Percentiles rank a stretch among this genome's conserved stretches.
phyloP scores from a whole-genome alignment of 768 basidiomycete species.

The Russula ochroleuca region DNA sequence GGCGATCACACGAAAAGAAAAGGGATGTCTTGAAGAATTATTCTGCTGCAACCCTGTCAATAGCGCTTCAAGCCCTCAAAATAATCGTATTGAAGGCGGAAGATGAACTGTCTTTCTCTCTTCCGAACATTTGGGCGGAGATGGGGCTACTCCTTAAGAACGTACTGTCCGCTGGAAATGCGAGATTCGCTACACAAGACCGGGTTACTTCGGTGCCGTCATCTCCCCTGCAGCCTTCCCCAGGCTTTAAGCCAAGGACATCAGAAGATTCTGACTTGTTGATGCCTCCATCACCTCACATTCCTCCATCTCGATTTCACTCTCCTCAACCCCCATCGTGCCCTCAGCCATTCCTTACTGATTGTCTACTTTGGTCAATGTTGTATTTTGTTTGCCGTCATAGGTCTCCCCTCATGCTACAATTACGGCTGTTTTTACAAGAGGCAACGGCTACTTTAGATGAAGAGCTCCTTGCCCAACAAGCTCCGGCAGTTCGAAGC shows the following conservation, averaged over 20 bases:
- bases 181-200: slow-evolving; percentile 50
- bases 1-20: slow-evolving; percentile 47
- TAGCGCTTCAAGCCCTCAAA: slow-evolving; percentile 65
- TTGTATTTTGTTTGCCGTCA: slow-evolving; percentile 61
- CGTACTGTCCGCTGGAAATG: slow-evolving; percentile 55
- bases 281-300: slow-evolving; percentile 32
- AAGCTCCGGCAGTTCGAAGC: slow-evolving; percentile 29
- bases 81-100: slow-evolving; percentile 59
- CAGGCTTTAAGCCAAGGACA: slow-evolving; percentile 7
- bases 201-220: slow-evolving; percentile 44
- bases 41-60: slow-evolving; percentile 37
- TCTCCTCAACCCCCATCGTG: slow-evolving; percentile 32
- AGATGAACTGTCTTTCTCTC: slow-evolving; percentile 49
- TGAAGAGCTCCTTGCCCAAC: slow-evolving; percentile 43
- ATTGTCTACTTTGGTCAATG: slow-evolving; percentile 70
- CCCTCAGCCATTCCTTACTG: slow-evolving; percentile 52
- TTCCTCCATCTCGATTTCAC: slow-evolving; percentile 29
- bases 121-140: slow-evolving; percentile 62
- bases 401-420: slow-evolving; percentile 58
- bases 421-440: slow-evolving; percentile 60
- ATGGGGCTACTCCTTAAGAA: slow-evolving; percentile 50
- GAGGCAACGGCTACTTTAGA: slow-evolving; percentile 58
- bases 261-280: slow-evolving; percentile 15
- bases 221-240: slow-evolving; percentile 52
- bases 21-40: slow-evolving; percentile 23